A percentile compares a stretch with the other conserved stretches of the same genome.
Evolutionary conservation across 164 flowering plant genomes (phyloP).

Genomic region (Nymphaea colorata): DNA sequence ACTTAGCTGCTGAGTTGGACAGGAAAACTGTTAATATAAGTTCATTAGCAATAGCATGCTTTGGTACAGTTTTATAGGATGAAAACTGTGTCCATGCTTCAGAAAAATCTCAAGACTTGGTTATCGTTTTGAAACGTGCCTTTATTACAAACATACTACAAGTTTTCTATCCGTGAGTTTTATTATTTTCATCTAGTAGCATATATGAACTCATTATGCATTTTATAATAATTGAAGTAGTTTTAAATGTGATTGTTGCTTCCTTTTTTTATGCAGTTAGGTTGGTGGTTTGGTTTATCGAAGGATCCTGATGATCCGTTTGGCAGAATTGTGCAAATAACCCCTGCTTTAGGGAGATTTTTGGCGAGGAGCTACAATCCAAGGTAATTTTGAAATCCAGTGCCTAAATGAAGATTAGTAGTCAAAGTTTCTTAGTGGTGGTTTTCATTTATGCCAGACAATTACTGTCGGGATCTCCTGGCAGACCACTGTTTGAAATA

Average conservation of each 20-base stretch:
- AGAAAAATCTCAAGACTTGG: background rate
- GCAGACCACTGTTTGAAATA: slow-evolving; percentile 85
- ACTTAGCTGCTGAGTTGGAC: background rate
- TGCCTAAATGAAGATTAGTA: background rate
- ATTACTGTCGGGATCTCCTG: slow-evolving; percentile 70
- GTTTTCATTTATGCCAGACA: slow-evolving; percentile 48
- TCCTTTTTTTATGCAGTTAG: slow-evolving; percentile 44
- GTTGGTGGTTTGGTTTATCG: slow-evolving; percentile 96
- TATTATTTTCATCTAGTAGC: no score
- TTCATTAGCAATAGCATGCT: background rate
- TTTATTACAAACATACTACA: no score
- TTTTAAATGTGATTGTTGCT: background rate
- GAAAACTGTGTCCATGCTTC: background rate
- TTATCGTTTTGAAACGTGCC: background rate
- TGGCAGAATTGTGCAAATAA: slow-evolving; percentile 66
- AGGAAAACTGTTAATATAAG: background rate
- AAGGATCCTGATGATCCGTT: slow-evolving; percentile 76
- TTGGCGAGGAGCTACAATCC: slow-evolving; percentile 80
- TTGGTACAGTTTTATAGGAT: background rate
- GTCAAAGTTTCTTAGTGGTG: slow-evolving; percentile 2
- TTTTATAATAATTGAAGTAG: no score
- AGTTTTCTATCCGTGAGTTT: no score
- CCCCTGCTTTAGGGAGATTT: slow-evolving; percentile 86
- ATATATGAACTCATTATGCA: no score
- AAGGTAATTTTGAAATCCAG: slow-evolving; percentile 29